Conservation (phyloP, 2,329 filamentous ascomycete genomes). For the Didymella sp. region DNA sequence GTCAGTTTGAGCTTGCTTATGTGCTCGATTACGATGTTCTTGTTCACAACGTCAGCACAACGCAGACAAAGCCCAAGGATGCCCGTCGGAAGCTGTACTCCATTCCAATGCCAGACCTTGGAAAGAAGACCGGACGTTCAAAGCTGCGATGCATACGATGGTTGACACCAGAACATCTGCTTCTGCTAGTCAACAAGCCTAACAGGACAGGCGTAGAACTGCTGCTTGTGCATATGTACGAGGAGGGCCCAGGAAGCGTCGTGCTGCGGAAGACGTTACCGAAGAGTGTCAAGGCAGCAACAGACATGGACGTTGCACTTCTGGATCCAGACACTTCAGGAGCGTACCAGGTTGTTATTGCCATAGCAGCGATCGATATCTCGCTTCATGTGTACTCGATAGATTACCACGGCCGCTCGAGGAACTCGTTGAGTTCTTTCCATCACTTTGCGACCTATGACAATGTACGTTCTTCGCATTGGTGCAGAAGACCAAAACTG, state of each 20-base stretch:
- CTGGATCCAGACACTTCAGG: constrained; percentile 66
- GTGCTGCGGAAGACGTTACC: constrained; percentile 67
- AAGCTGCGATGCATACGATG: constrained; percentile 66
- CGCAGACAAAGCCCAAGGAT: constrained; percentile 45
- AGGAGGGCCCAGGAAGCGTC: constrained; percentile 59
- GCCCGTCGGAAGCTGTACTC: constrained; percentile 41
- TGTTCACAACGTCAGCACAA: constrained; percentile 64
- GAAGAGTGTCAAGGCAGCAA: constrained; percentile 73
- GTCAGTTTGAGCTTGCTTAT: constrained; percentile 76
- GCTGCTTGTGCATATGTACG: constrained; percentile 65
- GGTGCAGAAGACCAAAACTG: constrained; percentile 1
- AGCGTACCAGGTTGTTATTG: constrained; percentile 79
- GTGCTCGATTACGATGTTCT: constrained; percentile 79
- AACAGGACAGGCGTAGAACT: constrained; percentile 64
- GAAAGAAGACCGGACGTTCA: constrained; percentile 51
- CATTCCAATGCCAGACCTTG: constrained; percentile 40
- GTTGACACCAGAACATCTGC: constrained; percentile 59
- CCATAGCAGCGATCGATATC: constrained; percentile 79
- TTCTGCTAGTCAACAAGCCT: constrained; percentile 64
- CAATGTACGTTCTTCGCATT: constrained; percentile 53
- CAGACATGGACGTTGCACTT: constrained; percentile 77
- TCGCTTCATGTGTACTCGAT: constrained; percentile 80
- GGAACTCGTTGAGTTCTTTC: constrained; percentile 57
- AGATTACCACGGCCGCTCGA: constrained; percentile 66
- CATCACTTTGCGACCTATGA: constrained; percentile 59